Conservation (phyloP, 2,329 filamentous ascomycete genomes). For the Aspergillus sp. region DNA sequence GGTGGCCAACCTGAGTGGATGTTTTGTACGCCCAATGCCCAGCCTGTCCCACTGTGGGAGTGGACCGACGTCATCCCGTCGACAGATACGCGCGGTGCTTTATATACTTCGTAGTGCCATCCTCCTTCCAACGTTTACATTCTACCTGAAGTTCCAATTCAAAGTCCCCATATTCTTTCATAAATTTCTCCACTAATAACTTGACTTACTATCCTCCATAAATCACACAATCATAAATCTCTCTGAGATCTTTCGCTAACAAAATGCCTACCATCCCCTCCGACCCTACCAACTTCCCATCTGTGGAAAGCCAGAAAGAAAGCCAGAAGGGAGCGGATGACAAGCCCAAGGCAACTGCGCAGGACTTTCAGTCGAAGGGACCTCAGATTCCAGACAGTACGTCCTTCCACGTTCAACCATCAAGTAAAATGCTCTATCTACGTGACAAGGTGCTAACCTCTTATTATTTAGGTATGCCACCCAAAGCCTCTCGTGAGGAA, state of each 20-base stretch:
- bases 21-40: background rate
- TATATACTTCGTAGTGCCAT: background rate
- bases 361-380: constrained; percentile 43
- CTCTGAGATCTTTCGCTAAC: background rate
- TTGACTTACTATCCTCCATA: background rate
- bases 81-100: background rate
- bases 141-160: background rate
- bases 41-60: background rate
- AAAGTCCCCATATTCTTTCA: background rate
- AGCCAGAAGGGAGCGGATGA: constrained; percentile 34
- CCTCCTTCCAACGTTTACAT: background rate
- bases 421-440: background rate
- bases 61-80: background rate
- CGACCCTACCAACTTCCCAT: constrained; percentile 25
- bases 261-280: constrained; percentile 32
- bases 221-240: background rate
- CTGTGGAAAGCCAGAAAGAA: constrained; percentile 20
- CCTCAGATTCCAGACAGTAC: constrained; percentile 45
- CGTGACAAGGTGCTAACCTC: background rate
- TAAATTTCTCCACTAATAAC: background rate
- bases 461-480: constrained; percentile 36
- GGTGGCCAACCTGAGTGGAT: background rate
- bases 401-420: constrained; percentile 7
- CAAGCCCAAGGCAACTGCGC: constrained; percentile 36
- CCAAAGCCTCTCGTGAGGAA: constrained; percentile 62